phyloP scores from a whole-genome alignment of 345 rosid genomes.

The Euphorbia lathyris region DNA sequence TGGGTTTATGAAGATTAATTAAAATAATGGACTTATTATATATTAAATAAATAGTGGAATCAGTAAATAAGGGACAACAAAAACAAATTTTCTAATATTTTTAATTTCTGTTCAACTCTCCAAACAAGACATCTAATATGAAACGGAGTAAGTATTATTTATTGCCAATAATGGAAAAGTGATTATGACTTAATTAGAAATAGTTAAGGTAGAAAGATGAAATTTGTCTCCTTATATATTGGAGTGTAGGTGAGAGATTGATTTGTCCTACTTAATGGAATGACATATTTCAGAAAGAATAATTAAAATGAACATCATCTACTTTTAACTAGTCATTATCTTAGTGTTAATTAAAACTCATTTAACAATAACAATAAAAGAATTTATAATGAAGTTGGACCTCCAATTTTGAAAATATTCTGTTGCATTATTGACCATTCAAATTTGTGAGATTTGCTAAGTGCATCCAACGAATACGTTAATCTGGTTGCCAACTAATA shows the following conservation, averaged over 20 bases:
- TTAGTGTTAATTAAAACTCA: background rate
- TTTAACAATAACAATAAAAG: background rate
- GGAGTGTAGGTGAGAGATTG: background rate
- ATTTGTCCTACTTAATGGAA: constrained; percentile 9
- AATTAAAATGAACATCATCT: background rate
- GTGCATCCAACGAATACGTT: constrained; percentile 19
- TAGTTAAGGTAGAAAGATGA: background rate
- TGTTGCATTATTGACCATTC: background rate
- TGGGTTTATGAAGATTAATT: too few species aligned
- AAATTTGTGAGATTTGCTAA: background rate
- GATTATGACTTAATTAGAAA: background rate
- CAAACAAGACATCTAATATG: too few species aligned
- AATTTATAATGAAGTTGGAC: background rate
- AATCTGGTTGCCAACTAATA: background rate
- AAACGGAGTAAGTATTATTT: too few species aligned
- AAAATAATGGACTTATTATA: too few species aligned
- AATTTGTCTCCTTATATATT: constrained; percentile 1
- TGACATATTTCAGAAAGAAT: constrained; percentile 1
- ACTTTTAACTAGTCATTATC: background rate
- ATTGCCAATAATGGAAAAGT: background rate
- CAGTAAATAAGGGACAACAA: too few species aligned
- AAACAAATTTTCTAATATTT: too few species aligned
- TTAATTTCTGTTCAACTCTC: too few species aligned
- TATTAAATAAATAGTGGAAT: too few species aligned
- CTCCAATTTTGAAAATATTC: background rate